A percentile compares a stretch with the other conserved stretches of the same genome.
phyloP scores from a whole-genome alignment of 495 filamentous ascomycete genomes.

The Aspergillus saccharolyticus region DNA sequence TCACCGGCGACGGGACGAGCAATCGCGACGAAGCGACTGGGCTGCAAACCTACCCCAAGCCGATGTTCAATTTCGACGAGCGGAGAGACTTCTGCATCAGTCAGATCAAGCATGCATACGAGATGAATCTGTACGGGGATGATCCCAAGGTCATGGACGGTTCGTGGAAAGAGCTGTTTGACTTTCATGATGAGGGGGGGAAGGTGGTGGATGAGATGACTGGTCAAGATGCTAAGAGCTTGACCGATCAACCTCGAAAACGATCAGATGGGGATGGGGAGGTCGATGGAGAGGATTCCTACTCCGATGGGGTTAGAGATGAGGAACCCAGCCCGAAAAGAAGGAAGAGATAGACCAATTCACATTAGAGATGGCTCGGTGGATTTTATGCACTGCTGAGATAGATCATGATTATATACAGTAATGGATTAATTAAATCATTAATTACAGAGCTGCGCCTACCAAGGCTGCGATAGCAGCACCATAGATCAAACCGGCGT shows the following conservation, averaged over 20 bases:
- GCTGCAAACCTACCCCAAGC: constrained; percentile 53
- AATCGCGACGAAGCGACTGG: constrained; percentile 27
- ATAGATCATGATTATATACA: background rate
- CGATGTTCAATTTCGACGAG: constrained; percentile 66
- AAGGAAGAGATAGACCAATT: background rate
- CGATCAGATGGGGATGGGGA: background rate
- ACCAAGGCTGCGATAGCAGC: constrained; percentile 15
- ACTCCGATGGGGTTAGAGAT: background rate
- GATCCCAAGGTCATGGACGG: constrained; percentile 55
- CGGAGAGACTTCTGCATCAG: constrained; percentile 54
- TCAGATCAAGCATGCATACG: constrained; percentile 62
- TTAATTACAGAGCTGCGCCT: background rate
- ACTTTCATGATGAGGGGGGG: background rate
- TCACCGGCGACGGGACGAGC: constrained; percentile 47
- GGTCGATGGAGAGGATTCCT: background rate
- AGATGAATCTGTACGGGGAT: constrained; percentile 55
- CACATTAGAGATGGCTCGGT: background rate
- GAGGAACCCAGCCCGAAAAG: background rate
- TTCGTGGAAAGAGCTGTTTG: constrained; percentile 55
- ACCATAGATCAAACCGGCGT: constrained; percentile 11
- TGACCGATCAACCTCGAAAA: background rate
- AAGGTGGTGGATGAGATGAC: background rate
- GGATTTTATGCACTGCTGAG: background rate
- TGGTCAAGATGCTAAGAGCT: background rate
- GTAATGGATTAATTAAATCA: background rate